phyloP scores from a whole-genome alignment of 805 yeast genomes.

The Hanseniaspora hatyaiensis region DNA sequence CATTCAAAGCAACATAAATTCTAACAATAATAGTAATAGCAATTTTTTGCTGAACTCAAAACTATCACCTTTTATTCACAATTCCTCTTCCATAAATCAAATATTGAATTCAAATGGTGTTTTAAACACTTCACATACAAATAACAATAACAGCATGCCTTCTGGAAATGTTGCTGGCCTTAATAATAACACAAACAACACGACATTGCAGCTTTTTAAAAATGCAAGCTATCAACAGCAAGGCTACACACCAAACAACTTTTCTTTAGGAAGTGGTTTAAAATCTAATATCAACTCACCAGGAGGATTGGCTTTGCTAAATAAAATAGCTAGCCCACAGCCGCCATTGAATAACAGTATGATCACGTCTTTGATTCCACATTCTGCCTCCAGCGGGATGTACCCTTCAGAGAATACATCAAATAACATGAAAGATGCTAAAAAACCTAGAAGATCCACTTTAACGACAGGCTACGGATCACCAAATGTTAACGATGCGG shows the following conservation, averaged over 20 bases:
- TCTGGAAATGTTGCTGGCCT: too few species aligned
- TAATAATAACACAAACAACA: background rate
- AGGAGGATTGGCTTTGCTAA: slow-evolving; percentile 10
- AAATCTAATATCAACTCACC: slow-evolving; percentile 12
- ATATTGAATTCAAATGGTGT: slow-evolving; percentile 2
- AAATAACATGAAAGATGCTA: background rate
- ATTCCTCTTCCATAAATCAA: slow-evolving; percentile 10
- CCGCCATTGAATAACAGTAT: slow-evolving; percentile 5
- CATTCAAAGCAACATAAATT: background rate
- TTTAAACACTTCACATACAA: too few species aligned
- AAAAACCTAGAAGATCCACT: background rate
- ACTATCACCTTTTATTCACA: slow-evolving; percentile 12
- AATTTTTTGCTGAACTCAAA: slow-evolving; percentile 1
- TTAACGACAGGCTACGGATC: background rate
- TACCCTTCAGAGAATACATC: background rate
- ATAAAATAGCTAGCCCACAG: slow-evolving; percentile 15
- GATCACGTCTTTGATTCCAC: background rate
- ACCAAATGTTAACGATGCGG: too few species aligned
- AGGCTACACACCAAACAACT: background rate
- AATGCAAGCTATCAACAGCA: slow-evolving; percentile 10
- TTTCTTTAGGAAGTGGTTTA: background rate
- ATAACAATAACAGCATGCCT: background rate
- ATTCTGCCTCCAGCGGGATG: background rate
- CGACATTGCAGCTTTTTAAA: slow-evolving; percentile 9
- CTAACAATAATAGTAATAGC: background rate